phyloP scores from a whole-genome alignment of 73 alveolate species.

The Tetrahymena elliotti region DNA sequence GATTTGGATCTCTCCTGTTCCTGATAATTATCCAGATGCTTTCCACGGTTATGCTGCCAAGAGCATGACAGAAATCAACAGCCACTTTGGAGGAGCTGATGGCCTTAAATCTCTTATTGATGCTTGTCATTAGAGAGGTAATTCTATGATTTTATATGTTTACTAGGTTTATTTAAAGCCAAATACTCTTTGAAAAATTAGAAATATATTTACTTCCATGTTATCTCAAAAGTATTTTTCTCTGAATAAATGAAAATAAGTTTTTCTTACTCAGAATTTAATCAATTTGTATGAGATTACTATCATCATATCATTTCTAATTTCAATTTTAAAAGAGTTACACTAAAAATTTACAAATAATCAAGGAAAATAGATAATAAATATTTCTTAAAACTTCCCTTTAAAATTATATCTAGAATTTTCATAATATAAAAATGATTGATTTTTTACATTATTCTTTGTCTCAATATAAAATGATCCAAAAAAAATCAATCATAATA shows the following conservation, averaged over 20 bases:
- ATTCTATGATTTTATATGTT: background rate
- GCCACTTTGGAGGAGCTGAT: slow-evolving; percentile 82
- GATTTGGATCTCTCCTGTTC: slow-evolving; percentile 96
- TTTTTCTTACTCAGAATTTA: background rate
- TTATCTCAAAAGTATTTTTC: too few species aligned
- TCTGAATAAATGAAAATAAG: too few species aligned
- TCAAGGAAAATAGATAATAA: too few species aligned
- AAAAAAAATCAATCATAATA: too few species aligned
- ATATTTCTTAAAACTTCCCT: too few species aligned
- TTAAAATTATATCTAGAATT: too few species aligned
- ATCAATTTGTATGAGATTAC: background rate
- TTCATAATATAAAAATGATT: too few species aligned
- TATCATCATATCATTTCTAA: background rate
- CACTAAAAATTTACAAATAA: background rate
- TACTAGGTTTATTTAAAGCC: too few species aligned
- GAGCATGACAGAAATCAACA: slow-evolving; percentile 68
- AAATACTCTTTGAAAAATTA: too few species aligned
- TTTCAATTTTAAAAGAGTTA: background rate
- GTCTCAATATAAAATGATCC: too few species aligned
- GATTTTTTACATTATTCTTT: too few species aligned
- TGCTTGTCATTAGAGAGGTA: slow-evolving; percentile 66
- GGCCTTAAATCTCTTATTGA: slow-evolving; percentile 68
- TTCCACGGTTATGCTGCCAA: slow-evolving; percentile 93
- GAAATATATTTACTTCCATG: background rate
- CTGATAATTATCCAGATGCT: slow-evolving; percentile 66